Base-by-base conservation (phyloP, 495 filamentous ascomycete species). In the Hypomontagnella submonticulosa region DNA sequence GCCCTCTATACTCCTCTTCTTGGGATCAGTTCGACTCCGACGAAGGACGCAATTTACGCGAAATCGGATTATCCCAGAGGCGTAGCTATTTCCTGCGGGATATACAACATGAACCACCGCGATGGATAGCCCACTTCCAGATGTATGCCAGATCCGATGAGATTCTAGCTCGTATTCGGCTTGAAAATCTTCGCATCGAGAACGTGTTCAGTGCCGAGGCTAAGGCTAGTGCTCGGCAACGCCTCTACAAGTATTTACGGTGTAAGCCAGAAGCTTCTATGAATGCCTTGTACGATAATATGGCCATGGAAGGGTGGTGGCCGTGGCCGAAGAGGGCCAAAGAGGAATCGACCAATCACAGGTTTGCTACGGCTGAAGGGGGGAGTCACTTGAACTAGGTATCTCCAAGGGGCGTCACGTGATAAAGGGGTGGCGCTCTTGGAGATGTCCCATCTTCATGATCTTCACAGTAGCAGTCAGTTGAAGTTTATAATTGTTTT, bases 291-390 rank as follows among this genome's bases (percentile, higher is more conserved):
- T 52, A 52, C 33, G 48, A 52, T 11, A 8, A 19, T 19, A 51
- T 51, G 33, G 30, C 32, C 12, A 38, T 51, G 48, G 48, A 52
- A 52, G 48, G 48, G 20, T 51, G 48, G 48, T 51, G 48, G 48
- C 48, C 48, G 36, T 51, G 48, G 48, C 48, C 48, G 6, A 51
- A 9, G 15, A 48, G 13, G 8, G 44, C 23, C 23, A 27, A 27
- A 6, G 6, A 27, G 23, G 23, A n/a, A n/a, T n/a, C n/a, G n/a
- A n/a, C n/a, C n/a, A n/a, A 27, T 27, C 23, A 27, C 23, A 6
- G 23, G 23, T 27, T 27, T 27, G 6, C 23, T 27, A 6, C 23
- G 23, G 23, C 6, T 27, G 2, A 27, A 27, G 23, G 23, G 23
- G 23, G 23, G 23, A 27, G 23, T 27, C 23, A 27, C 23, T 6